Evolutionary conservation across 2,329 filamentous ascomycete species (phyloP).

Genomic region (Calonectria ilicicola): DNA sequence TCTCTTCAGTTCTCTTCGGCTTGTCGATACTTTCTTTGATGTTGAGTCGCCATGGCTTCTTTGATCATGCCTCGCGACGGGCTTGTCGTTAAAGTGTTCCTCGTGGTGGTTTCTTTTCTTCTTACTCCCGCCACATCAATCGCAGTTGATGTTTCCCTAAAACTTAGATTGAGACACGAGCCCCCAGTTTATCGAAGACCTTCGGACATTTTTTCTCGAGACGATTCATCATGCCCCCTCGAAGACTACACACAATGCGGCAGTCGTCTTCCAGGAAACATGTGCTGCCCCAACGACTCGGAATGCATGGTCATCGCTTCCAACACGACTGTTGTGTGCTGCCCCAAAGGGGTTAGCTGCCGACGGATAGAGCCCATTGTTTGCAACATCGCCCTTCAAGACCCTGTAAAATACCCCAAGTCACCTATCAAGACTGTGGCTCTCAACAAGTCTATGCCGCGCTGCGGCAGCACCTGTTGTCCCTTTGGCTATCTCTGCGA

Average conservation of each 20-base stretch:
- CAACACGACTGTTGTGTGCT: conserved; percentile 42
- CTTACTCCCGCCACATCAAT: conserved; percentile 28
- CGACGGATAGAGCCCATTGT: conserved; percentile 36
- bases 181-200: conserved; percentile 11
- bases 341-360: conserved; percentile 36
- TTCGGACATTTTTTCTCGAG: background rate
- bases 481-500: conserved; percentile 43
- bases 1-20: conserved; percentile 13
- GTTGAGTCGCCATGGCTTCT: conserved; percentile 39
- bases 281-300: conserved; percentile 36
- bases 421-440: conserved; percentile 37
- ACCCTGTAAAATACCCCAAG: conserved; percentile 29
- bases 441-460: conserved; percentile 30
- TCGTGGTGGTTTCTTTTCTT: conserved; percentile 37
- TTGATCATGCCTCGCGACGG: conserved; percentile 32
- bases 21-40: conserved; percentile 25
- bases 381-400: conserved; percentile 34
- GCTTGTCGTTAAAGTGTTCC: conserved; percentile 30
- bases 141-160: conserved; percentile 30
- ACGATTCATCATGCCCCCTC: conserved; percentile 32
- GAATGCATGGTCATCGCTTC: conserved; percentile 40
- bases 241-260: conserved; percentile 35
- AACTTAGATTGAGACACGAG: conserved; percentile 28
- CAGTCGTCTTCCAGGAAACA: conserved; percentile 31
- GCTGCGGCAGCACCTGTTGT: conserved; percentile 37